Percentiles rank a stretch among this genome's conserved stretches.
Evolutionary conservation across 139 green algal genomes (phyloP).

Genomic region (Astrephomene gubernaculifera): DNA sequence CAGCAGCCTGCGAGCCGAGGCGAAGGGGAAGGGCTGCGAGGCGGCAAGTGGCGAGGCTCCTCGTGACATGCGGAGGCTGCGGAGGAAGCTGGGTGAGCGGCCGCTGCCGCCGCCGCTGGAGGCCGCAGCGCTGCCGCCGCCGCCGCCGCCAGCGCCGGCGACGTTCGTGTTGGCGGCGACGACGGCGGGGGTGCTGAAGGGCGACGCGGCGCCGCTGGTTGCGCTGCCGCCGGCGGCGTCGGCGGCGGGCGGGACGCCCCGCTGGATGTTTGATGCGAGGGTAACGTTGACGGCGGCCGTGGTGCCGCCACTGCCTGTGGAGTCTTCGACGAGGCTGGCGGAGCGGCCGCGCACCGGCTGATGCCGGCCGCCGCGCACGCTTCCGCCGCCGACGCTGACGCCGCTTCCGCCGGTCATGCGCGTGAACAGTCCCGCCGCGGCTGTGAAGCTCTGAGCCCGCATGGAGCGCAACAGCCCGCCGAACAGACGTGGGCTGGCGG

Average conservation of each 20-base stretch:
- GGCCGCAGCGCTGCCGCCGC: background rate
- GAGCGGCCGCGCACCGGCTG: no score
- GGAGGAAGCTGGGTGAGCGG: background rate
- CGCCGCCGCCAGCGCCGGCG: background rate
- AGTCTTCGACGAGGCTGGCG: background rate
- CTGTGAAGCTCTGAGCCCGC: conserved; percentile 32
- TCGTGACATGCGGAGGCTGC: background rate
- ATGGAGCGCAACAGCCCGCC: background rate
- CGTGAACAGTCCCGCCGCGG: background rate
- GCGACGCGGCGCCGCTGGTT: background rate
- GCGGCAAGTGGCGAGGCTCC: background rate
- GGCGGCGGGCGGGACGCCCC: background rate
- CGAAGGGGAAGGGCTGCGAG: background rate
- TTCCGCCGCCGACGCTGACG: background rate
- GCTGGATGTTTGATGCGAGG: no score
- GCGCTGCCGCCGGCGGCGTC: background rate
- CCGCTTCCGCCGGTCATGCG: background rate
- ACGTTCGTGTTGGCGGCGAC: background rate
- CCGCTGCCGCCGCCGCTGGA: background rate
- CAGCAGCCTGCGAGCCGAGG: conserved; percentile 3
- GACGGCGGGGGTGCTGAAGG: background rate
- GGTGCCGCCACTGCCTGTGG: background rate
- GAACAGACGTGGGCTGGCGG: background rate
- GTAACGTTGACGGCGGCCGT: background rate
- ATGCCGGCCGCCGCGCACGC: no score